Base-by-base conservation (phyloP, 2,329 filamentous ascomycete genomes). In the Phaeosphaeria sp. region DNA sequence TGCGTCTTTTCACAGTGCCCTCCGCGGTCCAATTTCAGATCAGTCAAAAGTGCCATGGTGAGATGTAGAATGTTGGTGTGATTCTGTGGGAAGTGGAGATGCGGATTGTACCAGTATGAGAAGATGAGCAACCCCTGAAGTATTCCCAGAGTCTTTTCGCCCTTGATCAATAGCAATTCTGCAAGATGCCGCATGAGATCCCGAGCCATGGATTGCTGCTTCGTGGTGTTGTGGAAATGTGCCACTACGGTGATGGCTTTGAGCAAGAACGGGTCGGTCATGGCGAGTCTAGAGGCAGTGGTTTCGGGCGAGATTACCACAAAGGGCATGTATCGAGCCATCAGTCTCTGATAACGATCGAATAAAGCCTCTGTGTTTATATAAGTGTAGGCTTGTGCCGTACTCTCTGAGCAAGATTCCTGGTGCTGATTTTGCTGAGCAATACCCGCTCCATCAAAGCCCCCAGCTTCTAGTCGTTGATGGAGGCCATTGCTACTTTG, bases 71-170 rank as follows among this genome's bases (percentile, higher is more conserved):
- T 39, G n/a, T 20, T 45, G 2, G 42, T 54, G 27, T 51, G 53
- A 39, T 49, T 61, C 24, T 49, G 21, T 1, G 53, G 44, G 5
- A 25, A 25, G 50, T 56, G 59, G 2, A 54, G 27, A 27, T 61
- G 59, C 11, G 53, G 56, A 13, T 56, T 61, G 39, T 53, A 59
- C 53, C 59, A 59, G 15, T 47, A 49, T 11, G 44, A 40, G 25
- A 61, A 39, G 25, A 61, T 30, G 21, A 61, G 53, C 18, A 59
- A 36, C 13, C 53, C 53, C 25, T 59, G 56, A 2, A 61, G 33
- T 2, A 61, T 30, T 4, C 53, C 51, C 2, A 61, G 22, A 0
- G 52, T 53, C 24, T 42, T 59, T 17, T 48, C 51, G 2, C 40
- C 59, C 6, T 48, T 45, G 49, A 48, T 51, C 33, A 46, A 30